These are phyloP conservation scores for Castanea crenata DNA, from an alignment of 306 rosid species.

Conservation along the genomic window DNA sequence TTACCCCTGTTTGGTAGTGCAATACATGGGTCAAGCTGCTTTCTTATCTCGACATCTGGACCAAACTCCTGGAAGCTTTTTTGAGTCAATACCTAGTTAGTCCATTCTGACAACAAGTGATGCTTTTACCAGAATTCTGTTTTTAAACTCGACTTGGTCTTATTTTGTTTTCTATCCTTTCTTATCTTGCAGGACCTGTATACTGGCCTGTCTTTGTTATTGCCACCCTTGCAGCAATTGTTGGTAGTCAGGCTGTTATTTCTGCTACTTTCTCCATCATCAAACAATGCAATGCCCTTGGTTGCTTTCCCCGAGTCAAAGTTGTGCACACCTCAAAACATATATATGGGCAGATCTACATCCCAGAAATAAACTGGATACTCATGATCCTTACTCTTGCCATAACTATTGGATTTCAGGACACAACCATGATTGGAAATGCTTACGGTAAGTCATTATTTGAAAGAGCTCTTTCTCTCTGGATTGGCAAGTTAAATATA, in stretches of 20 bases:
- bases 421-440: constrained; percentile 76
- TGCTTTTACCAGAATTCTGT: constrained; percentile 13
- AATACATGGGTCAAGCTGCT: constrained; percentile 96
- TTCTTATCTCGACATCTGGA: constrained; percentile 57
- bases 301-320: constrained; percentile 92
- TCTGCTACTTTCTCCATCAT: constrained; percentile 84
- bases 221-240: constrained; percentile 83
- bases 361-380: constrained; percentile 93
- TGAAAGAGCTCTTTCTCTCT: background rate
- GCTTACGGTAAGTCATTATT: constrained; percentile 65
- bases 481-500: background rate
- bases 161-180: constrained; percentile 21
- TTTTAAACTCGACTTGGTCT: constrained; percentile 6
- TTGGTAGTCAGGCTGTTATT: constrained; percentile 92
- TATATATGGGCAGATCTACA: constrained; percentile 76
- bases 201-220: constrained; percentile 84
- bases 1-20: constrained; percentile 85
- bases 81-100: constrained; percentile 76
- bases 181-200: constrained; percentile 51
- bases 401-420: constrained; percentile 77
- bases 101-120: constrained; percentile 20
- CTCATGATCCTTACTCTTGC: constrained; percentile 85
- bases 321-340: constrained; percentile 86
- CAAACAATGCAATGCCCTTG: constrained; percentile 89
- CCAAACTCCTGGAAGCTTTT: constrained; percentile 47